Evolutionary conservation across 202 grass and related monocot species (phyloP).

Genomic region (Cymbopogon flexuosus): DNA sequence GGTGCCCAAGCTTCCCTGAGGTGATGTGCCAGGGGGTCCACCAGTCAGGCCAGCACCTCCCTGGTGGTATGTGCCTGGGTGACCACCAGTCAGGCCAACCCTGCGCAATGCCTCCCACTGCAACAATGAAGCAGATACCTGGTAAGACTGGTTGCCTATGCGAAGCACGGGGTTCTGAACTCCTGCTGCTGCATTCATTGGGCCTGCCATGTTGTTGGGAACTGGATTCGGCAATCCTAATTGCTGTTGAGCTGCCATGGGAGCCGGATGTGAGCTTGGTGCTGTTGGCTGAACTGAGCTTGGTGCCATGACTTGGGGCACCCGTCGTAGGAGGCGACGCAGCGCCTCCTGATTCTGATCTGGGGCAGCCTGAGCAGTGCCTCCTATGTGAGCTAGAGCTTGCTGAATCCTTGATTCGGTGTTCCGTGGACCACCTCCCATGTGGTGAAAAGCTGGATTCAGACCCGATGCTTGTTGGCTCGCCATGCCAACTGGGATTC

Average conservation of each 20-base stretch:
- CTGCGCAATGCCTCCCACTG: background rate
- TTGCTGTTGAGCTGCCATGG: background rate
- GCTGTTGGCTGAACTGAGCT: background rate
- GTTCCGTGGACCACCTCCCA: background rate
- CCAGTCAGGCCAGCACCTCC: background rate
- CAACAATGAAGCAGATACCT: background rate
- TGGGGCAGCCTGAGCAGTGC: background rate
- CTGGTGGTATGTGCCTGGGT: background rate
- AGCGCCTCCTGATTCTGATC: background rate
- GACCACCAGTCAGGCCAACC: background rate
- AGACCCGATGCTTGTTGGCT: background rate
- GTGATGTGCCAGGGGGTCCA: background rate
- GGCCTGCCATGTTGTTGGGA: background rate
- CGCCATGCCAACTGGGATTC: background rate
- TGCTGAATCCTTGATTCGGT: background rate
- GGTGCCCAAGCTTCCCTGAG: background rate
- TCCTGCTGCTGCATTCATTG: slow-evolving; percentile 3
- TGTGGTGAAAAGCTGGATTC: background rate
- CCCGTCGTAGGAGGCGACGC: background rate
- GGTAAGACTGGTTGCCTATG: background rate
- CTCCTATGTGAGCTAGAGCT: slow-evolving; percentile 3
- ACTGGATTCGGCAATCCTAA: background rate
- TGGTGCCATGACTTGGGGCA: background rate
- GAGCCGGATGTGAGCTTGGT: background rate
- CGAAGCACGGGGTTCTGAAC: background rate